A percentile compares a stretch with the other conserved stretches of the same genome.
These are phyloP conservation scores for Noccaea bulbosa DNA, from an alignment of 345 rosid genomes.

Conservation along the genomic window DNA sequence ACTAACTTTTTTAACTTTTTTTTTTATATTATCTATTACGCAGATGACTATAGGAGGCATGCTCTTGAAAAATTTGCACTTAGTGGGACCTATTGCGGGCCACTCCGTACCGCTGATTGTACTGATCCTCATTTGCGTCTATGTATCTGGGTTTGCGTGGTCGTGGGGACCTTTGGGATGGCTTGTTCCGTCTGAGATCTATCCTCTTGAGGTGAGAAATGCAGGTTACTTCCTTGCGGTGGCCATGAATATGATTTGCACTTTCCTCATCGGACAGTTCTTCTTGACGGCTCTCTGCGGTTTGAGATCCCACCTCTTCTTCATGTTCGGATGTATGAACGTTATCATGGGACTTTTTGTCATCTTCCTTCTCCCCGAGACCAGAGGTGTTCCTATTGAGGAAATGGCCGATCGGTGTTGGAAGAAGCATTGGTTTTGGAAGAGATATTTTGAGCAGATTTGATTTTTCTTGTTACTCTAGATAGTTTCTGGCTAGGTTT, in stretches of 20 bases:
- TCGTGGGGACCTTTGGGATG: conserved; percentile 83
- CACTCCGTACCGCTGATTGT: conserved; percentile 39
- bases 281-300: conserved; percentile 61
- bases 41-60: conserved; percentile 32
- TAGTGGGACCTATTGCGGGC: conserved; percentile 27
- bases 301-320: conserved; percentile 56
- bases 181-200: conserved; percentile 74
- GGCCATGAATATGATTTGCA: conserved; percentile 59
- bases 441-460: conserved; percentile 33
- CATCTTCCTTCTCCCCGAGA: conserved; percentile 55
- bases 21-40: not conserved
- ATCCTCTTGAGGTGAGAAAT: conserved; percentile 57
- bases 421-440: conserved; percentile 64
- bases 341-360: conserved; percentile 58
- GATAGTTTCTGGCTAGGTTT: not conserved
- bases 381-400: conserved; percentile 63
- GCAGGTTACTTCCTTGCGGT: conserved; percentile 66
- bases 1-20: not conserved
- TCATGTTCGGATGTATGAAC: conserved; percentile 62
- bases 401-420: conserved; percentile 59
- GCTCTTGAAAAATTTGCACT: conserved; percentile 24
- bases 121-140: conserved; percentile 51
- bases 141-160: conserved; percentile 65
- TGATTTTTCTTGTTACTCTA: not conserved
- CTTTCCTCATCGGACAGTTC: conserved; percentile 61